These are phyloP conservation scores for Microbotryum intermedium DNA, from an alignment of 1,284 basidiomycete species.

Conservation along the genomic window DNA sequence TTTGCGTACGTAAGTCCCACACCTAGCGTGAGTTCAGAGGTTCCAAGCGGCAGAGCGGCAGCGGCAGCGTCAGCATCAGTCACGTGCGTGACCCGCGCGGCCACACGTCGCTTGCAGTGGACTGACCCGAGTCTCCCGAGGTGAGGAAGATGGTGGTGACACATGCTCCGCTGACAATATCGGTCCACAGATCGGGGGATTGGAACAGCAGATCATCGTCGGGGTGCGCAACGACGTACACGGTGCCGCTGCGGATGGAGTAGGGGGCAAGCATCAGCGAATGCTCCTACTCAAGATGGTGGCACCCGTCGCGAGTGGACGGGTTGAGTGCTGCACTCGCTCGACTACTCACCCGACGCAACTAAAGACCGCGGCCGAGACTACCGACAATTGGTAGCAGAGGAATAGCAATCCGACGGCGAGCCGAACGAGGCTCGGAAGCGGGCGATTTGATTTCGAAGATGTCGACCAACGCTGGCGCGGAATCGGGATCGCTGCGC, in stretches of 20 bases:
- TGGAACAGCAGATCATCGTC: conserved; percentile 30
- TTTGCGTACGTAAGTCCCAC: conserved; percentile 14
- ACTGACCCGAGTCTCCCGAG: conserved; percentile 27
- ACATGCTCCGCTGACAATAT: background rate
- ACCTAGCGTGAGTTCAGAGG: too few species aligned
- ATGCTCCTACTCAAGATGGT: too few species aligned
- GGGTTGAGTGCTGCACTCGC: too few species aligned
- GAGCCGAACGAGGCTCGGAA: background rate
- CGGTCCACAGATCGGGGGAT: conserved; percentile 1
- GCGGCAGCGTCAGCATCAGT: too few species aligned
- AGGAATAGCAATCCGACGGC: background rate
- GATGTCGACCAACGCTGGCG: too few species aligned
- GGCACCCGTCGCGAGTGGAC: too few species aligned
- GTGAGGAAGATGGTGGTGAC: conserved; percentile 23
- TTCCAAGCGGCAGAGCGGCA: too few species aligned
- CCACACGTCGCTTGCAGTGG: background rate
- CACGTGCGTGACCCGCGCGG: too few species aligned
- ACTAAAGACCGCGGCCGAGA: conserved; percentile 12
- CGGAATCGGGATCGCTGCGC: too few species aligned
- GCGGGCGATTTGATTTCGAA: too few species aligned
- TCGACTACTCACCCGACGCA: background rate
- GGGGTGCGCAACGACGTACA: conserved; percentile 24
- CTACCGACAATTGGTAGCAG: background rate
- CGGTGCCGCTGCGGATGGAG: too few species aligned
- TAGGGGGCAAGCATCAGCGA: too few species aligned